Base-by-base conservation (phyloP, 176 grass and related monocot genomes). In the Otatea glauca region DNA sequence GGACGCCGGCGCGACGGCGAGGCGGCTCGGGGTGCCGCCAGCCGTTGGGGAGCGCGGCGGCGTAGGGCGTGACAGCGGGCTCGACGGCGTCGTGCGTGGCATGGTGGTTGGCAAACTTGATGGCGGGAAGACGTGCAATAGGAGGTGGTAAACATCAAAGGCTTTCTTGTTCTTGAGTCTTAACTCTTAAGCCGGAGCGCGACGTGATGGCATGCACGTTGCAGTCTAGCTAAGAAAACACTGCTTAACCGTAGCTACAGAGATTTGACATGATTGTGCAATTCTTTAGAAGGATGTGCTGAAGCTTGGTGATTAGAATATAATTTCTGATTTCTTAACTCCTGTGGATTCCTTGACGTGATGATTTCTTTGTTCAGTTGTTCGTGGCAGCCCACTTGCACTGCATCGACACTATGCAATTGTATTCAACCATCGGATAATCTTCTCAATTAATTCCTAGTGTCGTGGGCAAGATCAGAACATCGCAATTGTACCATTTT, bases 161-260 rank as follows among this genome's bases (percentile, higher is more conserved):
- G 64, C 21, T 5, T 55, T 34, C 1, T 5, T 43, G 34, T 37
- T 37, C 35, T 37, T 37, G 10, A 20, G 0, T 8, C 58, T 29
- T n/a, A n/a, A n/a, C n/a, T n/a, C n/a, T 89, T 65, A 66, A 48
- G 15, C 15, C 13, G 9, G 37, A 11, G 70, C 24, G 50, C 60
- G n/a, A 48, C 84, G 14, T 83, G 35, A 79, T 81, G 88, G 79
- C 67, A 17, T 55, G 88, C 84, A 83, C 84, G 83, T 82, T 49
- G 16, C 65, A 23, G 24, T 12, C 17, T 1, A 55, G 60, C 24
- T 51, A 10, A 70, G 2, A 66, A 59, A 69, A 23, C 16, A 9
- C 18, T 3, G 34, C 43, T 45, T 45, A 45, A 45, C 9, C 9
- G 5, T 14, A 34, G 15, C 42, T 5, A 32, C 48, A 55, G 11